phyloP scores from a whole-genome alignment of 225 moss, liverwort and hornwort genomes.

The Asterella californica region DNA sequence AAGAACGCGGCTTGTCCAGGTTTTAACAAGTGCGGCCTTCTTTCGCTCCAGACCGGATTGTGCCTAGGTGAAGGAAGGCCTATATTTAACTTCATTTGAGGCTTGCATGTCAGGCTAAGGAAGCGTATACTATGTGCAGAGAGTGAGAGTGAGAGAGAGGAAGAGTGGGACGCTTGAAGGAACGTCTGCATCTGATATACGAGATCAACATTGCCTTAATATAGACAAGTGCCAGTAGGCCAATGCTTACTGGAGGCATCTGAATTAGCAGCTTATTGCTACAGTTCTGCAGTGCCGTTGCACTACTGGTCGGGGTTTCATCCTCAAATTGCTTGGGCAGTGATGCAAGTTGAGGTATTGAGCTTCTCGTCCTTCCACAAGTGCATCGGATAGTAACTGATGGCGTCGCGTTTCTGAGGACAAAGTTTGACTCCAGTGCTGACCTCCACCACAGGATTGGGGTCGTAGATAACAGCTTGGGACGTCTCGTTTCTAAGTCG shows the following conservation, averaged over 20 bases:
- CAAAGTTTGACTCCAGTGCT: conserved; percentile 17
- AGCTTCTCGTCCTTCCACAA: conserved; percentile 20
- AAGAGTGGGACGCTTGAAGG: conserved; percentile 12
- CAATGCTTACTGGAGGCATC: conserved; percentile 21
- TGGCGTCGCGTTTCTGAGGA: conserved; percentile 6
- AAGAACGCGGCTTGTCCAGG: conserved; percentile 29
- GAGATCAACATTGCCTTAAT: conserved; percentile 21
- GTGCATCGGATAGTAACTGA: conserved; percentile 13
- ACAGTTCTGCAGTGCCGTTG: conserved; percentile 36
- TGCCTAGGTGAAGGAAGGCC: conserved; percentile 15
- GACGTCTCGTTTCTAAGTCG: conserved; percentile 17
- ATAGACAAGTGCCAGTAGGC: conserved; percentile 32
- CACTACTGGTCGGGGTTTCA: conserved; percentile 28
- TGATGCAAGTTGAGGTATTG: conserved; percentile 20
- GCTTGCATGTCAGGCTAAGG: conserved; percentile 29
- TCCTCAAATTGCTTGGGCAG: conserved; percentile 23
- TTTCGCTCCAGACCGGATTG: conserved; percentile 3
- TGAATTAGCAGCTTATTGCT: conserved; percentile 27
- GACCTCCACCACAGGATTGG: conserved; percentile 5
- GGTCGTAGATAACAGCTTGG: conserved; percentile 12
- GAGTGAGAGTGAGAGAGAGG: conserved; percentile 19
- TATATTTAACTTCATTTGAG: conserved; percentile 25
- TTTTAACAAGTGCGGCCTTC: conserved; percentile 11
- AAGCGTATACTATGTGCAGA: conserved; percentile 20
- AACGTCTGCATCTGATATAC: conserved; percentile 31